These are phyloP conservation scores for Apophysomyces elegans DNA, from an alignment of 371 early-diverging fungal species.

Conservation along the genomic window DNA sequence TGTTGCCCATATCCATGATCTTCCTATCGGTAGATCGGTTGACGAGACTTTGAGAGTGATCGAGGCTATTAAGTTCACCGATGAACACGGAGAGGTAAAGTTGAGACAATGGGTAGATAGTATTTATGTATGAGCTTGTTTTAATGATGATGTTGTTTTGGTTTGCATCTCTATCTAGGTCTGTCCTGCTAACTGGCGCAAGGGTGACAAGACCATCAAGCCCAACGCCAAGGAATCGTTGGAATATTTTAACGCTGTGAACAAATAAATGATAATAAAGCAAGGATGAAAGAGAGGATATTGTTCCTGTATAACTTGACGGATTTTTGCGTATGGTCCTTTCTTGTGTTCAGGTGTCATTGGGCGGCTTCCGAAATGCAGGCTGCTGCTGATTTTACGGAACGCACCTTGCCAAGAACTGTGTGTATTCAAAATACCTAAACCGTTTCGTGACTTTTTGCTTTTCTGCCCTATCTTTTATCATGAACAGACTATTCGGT, in stretches of 20 bases:
- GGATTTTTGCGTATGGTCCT: too few relatives aligned
- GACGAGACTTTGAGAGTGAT: conserved; percentile 95
- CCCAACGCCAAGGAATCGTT: conserved; percentile 74
- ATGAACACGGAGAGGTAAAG: conserved; percentile 82
- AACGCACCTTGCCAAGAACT: too few relatives aligned
- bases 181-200: conserved; percentile 91
- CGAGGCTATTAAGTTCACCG: conserved; percentile 94
- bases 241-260: conserved; percentile 69
- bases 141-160: not conserved
- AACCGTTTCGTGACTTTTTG: not conserved
- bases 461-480: not conserved
- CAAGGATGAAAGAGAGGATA: not conserved
- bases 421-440: too few relatives aligned
- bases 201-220: conserved; percentile 72
- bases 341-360: not conserved
- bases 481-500: conserved; percentile 48
- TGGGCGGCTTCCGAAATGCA: not conserved
- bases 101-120: conserved; percentile 11
- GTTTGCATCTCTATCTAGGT: conserved; percentile 23
- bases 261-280: conserved; percentile 13
- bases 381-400: too few relatives aligned
- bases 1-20: conserved; percentile 61
- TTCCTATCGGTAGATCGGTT: conserved; percentile 94
- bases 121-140: not conserved
- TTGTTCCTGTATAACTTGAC: not conserved